Base-by-base conservation (phyloP, 805 yeast species). In the Groenewaldozyma salmanticensis region DNA sequence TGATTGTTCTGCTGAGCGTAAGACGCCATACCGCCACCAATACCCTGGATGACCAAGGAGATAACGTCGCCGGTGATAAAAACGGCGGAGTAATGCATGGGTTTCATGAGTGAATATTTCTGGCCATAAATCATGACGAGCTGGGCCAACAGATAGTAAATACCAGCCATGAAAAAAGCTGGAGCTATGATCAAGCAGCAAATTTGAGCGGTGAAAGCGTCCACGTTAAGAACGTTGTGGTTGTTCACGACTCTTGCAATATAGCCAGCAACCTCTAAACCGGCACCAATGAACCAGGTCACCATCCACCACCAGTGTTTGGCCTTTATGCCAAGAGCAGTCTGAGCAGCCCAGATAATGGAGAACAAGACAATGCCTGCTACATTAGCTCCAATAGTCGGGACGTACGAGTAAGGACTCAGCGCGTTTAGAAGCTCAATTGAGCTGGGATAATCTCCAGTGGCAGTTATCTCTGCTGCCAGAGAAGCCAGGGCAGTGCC, bases 131-230 rank as follows among this genome's bases (percentile, higher is more conserved):
- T 59, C 42, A 79, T 75, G 36, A 78, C 65, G 38, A 81, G 51
- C 58, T 83, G 81, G 4, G 81, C 86, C 48, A 86, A 61, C 40
- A 77, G 66, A 49, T 71, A 80, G 61, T 86, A 87, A 2, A 86
- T 67, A 1, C 90, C 95, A 3, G 82, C 95, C 83, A 83, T 81
- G 35, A 82, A 65, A 57, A 86, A 81, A 17, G 84, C 85, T 0
- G 95, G 95, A 0, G 85, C 90, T 37, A 86, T 60, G 0, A 90
- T 83, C 42, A 85, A 62, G 52, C 79, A 68, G 42, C 78, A 71
- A 47, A 80, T 71, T 58, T 86, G 94, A 51, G 78, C 60, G 33
- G 81, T 53, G 53, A 68, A 86, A 21, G 67, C 62, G 38, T 68
- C 57, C 32, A 60, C 47, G 29, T 61, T 52, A 13, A 47, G 31